Percentiles rank a stretch among this genome's conserved stretches.
phyloP scores from a whole-genome alignment of 352 stramenopile species.

The Phytopythium litorale region DNA sequence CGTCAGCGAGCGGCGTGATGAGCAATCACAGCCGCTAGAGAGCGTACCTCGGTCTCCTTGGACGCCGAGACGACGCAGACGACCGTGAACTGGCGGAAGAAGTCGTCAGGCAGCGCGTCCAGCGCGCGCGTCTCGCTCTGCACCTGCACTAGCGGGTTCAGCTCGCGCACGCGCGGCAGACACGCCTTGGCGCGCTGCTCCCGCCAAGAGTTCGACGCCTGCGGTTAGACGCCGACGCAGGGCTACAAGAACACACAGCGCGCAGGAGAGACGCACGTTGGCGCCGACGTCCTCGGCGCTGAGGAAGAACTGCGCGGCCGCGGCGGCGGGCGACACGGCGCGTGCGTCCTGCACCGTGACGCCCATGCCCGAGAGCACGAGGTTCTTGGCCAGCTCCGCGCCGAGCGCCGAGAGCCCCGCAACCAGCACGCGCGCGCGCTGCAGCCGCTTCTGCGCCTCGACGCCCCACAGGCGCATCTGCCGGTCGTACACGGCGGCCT shows the following conservation, averaged over 20 bases:
- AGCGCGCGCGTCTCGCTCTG: slow-evolving; percentile 65
- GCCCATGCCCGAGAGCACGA: slow-evolving; percentile 94
- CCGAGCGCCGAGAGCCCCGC: slow-evolving; percentile 80
- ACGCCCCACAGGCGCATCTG: slow-evolving; percentile 99
- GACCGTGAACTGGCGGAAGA: slow-evolving; percentile 87
- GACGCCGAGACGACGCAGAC: slow-evolving; percentile 65
- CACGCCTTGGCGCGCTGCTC: slow-evolving; percentile 68
- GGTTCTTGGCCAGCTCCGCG: slow-evolving; percentile 96
- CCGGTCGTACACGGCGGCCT: slow-evolving; percentile 96
- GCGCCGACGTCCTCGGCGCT: slow-evolving; percentile 55
- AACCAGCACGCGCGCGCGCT: slow-evolving; percentile 87
- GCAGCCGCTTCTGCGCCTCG: slow-evolving; percentile 93
- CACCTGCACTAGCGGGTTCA: slow-evolving; percentile 93
- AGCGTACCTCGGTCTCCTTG: slow-evolving; percentile 32
- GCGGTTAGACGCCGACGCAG: background rate
- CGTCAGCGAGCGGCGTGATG: background rate
- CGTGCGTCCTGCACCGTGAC: slow-evolving; percentile 91
- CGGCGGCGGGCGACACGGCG: slow-evolving; percentile 35
- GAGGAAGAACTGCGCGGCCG: slow-evolving; percentile 87
- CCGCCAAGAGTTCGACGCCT: slow-evolving; percentile 2
- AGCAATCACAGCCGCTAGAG: background rate
- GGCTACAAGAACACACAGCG: background rate
- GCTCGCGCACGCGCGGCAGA: slow-evolving; percentile 85
- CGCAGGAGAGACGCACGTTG: slow-evolving; percentile 40
- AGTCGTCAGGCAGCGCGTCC: slow-evolving; percentile 50